These are phyloP conservation scores for Boletus eberwhitei DNA, from an alignment of 768 basidiomycete genomes.

Conservation along the genomic window DNA sequence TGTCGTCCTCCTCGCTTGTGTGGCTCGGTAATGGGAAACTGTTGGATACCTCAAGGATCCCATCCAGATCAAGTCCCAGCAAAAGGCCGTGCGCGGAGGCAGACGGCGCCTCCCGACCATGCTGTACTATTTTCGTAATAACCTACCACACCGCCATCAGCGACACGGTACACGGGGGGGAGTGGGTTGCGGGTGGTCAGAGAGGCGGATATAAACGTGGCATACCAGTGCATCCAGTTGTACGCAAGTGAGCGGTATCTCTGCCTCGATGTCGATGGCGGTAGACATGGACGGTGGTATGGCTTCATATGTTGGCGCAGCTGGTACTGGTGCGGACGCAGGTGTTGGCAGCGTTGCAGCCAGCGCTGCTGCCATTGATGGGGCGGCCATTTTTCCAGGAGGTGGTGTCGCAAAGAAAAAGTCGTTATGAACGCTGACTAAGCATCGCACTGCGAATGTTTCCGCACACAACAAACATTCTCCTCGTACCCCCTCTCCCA, in stretches of 20 bases:
- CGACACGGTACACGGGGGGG: neutral
- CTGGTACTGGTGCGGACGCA: constrained; percentile 55
- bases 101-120: constrained; percentile 73
- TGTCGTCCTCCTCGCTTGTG: constrained; percentile 74
- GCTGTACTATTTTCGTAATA: constrained; percentile 91
- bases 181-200: constrained; percentile 1
- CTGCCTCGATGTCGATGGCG: constrained; percentile 89
- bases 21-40: constrained; percentile 81
- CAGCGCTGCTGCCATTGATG: constrained; percentile 90
- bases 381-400: constrained; percentile 49
- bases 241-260: constrained; percentile 74
- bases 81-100: constrained; percentile 80
- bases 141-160: constrained; percentile 51
- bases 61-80: constrained; percentile 90
- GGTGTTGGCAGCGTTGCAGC: constrained; percentile 76
- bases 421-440: constrained; percentile 18
- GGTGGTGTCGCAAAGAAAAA: neutral
- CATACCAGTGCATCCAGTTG: constrained; percentile 87
- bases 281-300: constrained; percentile 93
- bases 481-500: neutral
- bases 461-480: no score
- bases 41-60: constrained; percentile 86
- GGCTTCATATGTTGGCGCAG: constrained; percentile 72
- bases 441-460: neutral
- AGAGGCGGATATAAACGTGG: constrained; percentile 8